These are phyloP conservation scores for Lentinula sp. DNA, from an alignment of 768 basidiomycete genomes.

Conservation along the genomic window DNA sequence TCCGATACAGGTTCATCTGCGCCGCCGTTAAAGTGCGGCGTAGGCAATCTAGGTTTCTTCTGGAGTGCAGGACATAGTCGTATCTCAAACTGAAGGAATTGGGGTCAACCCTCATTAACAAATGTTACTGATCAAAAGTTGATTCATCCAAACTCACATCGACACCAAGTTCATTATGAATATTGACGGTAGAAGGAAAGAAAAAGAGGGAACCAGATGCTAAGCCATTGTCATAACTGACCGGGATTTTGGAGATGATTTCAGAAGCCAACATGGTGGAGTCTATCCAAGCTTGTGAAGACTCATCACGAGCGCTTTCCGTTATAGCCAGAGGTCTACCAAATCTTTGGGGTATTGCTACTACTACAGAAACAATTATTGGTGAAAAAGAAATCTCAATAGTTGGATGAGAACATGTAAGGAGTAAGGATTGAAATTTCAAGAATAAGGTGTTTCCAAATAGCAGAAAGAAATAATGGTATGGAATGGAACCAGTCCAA, in stretches of 20 bases:
- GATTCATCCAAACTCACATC: constrained; percentile 39
- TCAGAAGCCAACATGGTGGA: constrained; percentile 33
- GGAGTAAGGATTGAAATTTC: neutral
- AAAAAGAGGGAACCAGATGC: constrained; percentile 65
- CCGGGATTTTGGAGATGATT: constrained; percentile 49
- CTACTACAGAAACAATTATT: neutral
- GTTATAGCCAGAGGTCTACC: neutral
- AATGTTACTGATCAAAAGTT: neutral
- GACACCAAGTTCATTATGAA: constrained; percentile 54
- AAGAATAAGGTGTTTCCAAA: neutral
- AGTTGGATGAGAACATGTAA: neutral
- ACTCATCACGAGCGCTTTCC: neutral
- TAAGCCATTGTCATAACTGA: constrained; percentile 51
- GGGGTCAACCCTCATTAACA: neutral
- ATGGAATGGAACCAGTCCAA: constrained; percentile 22
- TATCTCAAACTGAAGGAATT: constrained; percentile 68
- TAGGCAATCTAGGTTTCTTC: constrained; percentile 60
- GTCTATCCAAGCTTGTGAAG: neutral
- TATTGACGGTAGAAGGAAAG: constrained; percentile 68
- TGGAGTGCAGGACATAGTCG: constrained; percentile 80
- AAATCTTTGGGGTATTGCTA: neutral
- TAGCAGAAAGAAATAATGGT: neutral
- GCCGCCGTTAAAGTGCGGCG: constrained; percentile 29
- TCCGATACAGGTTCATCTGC: constrained; percentile 7
- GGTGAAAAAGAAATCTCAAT: neutral